Evolutionary conservation across 2,329 filamentous ascomycete genomes (phyloP).

Genomic region (Boeremia exigua): DNA sequence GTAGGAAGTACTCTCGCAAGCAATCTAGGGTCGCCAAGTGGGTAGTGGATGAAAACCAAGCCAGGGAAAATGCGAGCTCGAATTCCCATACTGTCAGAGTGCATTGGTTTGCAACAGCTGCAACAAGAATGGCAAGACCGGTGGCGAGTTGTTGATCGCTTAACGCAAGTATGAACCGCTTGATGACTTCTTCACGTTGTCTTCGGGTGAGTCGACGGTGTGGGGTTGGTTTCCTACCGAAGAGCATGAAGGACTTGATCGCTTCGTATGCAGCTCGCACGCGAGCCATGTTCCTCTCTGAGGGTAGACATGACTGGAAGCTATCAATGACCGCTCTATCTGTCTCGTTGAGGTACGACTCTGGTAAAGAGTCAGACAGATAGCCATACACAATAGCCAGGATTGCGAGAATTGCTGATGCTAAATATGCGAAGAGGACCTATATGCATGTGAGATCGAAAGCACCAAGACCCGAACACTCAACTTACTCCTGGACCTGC

Average conservation of each 20-base stretch:
- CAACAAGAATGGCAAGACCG: slow-evolving; percentile 29
- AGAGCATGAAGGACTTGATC: not conserved
- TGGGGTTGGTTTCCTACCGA: not conserved
- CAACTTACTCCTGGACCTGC: slow-evolving; percentile 21
- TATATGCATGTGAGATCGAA: not conserved
- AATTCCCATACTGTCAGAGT: slow-evolving; percentile 24
- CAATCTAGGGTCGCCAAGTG: slow-evolving; percentile 29
- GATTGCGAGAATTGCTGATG: slow-evolving; percentile 22
- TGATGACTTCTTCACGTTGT: slow-evolving; percentile 22
- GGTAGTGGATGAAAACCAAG: slow-evolving; percentile 34
- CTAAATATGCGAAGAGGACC: slow-evolving; percentile 21
- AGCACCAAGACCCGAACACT: not conserved
- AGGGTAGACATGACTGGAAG: slow-evolving; percentile 11
- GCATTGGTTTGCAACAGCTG: slow-evolving; percentile 24
- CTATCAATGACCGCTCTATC: slow-evolving; percentile 17
- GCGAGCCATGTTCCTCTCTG: not conserved
- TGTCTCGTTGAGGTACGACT: slow-evolving; percentile 17
- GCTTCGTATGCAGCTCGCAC: not conserved
- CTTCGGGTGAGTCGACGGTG: slow-evolving; percentile 13
- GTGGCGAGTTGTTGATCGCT: slow-evolving; percentile 34
- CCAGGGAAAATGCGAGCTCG: slow-evolving; percentile 22
- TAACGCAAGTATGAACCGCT: slow-evolving; percentile 32
- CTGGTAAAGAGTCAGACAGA: slow-evolving; percentile 23
- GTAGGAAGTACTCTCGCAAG: slow-evolving; percentile 22
- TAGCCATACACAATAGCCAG: slow-evolving; percentile 21